Conservation (phyloP, 1,284 basidiomycete species). For the Trametes hirsuta region DNA sequence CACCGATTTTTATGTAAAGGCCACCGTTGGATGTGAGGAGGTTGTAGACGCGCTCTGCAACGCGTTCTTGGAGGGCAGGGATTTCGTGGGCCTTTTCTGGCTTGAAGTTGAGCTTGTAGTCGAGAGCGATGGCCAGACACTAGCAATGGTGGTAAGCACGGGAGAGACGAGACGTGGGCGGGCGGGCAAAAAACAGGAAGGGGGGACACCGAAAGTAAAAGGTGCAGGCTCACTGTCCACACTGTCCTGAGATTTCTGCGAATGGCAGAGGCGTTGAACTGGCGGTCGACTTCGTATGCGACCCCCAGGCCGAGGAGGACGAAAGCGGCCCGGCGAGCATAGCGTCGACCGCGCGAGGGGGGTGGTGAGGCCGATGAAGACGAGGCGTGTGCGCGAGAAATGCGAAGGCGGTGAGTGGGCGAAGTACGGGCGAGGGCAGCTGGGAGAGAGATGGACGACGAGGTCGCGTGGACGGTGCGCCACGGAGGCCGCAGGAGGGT, state of each 20-base stretch:
- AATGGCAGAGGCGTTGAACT: constrained; percentile 71
- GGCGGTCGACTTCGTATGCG: constrained; percentile 56
- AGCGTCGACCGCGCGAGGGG: constrained; percentile 13
- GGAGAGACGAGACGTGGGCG: neutral
- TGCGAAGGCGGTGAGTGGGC: too few relatives aligned
- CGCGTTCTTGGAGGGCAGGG: constrained; percentile 78
- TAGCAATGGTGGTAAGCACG: constrained; percentile 27
- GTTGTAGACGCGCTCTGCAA: constrained; percentile 76
- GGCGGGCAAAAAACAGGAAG: neutral
- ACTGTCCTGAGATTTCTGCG: constrained; percentile 66
- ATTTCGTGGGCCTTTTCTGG: constrained; percentile 68
- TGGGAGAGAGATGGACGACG: too few relatives aligned
- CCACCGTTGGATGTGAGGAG: constrained; percentile 83
- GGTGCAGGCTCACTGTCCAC: constrained; percentile 52
- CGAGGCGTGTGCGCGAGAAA: too few relatives aligned
- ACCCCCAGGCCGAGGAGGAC: constrained; percentile 43
- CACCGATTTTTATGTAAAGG: constrained; percentile 88
- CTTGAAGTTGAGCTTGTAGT: constrained; percentile 87
- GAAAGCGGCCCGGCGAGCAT: constrained; percentile 34
- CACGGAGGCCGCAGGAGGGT: too few relatives aligned
- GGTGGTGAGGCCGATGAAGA: too few relatives aligned
- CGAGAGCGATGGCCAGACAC: constrained; percentile 69
- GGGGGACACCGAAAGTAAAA: neutral
- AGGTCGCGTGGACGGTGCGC: too few relatives aligned
- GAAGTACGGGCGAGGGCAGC: too few relatives aligned